Percentiles rank a stretch among this genome's conserved stretches.
Conservation (phyloP, 2,329 filamentous ascomycete species). For the Paraphaeosphaeria minitans region DNA sequence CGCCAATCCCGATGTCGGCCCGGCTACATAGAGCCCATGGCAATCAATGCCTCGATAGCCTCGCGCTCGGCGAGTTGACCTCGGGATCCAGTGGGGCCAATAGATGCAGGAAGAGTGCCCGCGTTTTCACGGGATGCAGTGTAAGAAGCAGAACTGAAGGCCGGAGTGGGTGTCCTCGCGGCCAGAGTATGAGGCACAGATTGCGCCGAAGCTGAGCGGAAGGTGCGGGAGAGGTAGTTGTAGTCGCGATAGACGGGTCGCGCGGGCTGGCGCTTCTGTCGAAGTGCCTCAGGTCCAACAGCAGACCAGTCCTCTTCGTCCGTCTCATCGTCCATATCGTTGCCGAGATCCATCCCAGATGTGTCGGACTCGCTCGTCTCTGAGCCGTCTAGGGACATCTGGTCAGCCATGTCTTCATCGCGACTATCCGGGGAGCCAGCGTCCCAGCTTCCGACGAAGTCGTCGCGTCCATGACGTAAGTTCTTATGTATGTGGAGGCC, state of each 20-base stretch:
- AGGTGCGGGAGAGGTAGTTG: constrained; percentile 46
- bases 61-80: constrained; percentile 71
- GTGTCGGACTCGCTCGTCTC: constrained; percentile 75
- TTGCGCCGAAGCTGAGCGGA: constrained; percentile 29
- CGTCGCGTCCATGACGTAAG: constrained; percentile 39
- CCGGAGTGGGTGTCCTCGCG: constrained; percentile 28
- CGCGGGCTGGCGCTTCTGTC: constrained; percentile 56
- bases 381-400: constrained; percentile 82
- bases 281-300: constrained; percentile 83
- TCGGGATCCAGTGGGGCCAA: constrained; percentile 34
- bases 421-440: constrained; percentile 77
- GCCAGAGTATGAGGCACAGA: constrained; percentile 26
- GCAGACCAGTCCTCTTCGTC: constrained; percentile 97
- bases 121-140: constrained; percentile 39
- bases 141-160: constrained; percentile 34
- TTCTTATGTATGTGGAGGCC: constrained; percentile 55
- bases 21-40: constrained; percentile 70
- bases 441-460: constrained; percentile 63
- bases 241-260: constrained; percentile 45
- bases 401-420: constrained; percentile 71
- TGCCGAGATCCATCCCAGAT: constrained; percentile 70
- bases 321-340: constrained; percentile 79
- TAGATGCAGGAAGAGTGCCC: constrained; percentile 33
- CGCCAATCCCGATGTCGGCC: constrained; percentile 24
- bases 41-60: constrained; percentile 79